phyloP scores from a whole-genome alignment of 805 yeast species.

The Saturnispora sanitii region DNA sequence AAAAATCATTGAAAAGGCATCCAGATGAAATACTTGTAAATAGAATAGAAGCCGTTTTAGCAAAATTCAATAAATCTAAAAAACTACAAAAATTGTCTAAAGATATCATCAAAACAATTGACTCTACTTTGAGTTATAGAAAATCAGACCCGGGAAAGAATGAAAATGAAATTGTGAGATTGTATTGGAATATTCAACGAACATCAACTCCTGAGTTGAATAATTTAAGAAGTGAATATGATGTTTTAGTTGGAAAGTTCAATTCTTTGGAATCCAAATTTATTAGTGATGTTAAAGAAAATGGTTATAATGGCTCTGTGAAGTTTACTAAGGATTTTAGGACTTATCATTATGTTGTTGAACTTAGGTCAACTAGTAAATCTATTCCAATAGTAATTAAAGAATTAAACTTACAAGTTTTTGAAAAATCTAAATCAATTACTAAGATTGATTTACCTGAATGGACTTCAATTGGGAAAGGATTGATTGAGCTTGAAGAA shows the following conservation, averaged over 20 bases:
- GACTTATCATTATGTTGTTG: slow-evolving; percentile 21
- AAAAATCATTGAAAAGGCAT: slow-evolving; percentile 12
- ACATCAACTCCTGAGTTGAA: slow-evolving; percentile 17
- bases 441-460: slow-evolving; percentile 32
- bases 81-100: slow-evolving; percentile 18
- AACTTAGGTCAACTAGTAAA: slow-evolving; percentile 21
- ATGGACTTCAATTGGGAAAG: slow-evolving; percentile 45
- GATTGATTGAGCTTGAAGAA: slow-evolving; percentile 35
- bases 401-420: slow-evolving; percentile 11
- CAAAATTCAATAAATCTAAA: slow-evolving; percentile 11
- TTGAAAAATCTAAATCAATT: slow-evolving; percentile 21
- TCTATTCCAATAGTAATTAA: slow-evolving; percentile 14
- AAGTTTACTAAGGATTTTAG: slow-evolving; percentile 20
- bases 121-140: slow-evolving; percentile 14
- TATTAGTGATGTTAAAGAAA: slow-evolving; percentile 7
- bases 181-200: slow-evolving; percentile 20
- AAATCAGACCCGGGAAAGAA: slow-evolving; percentile 14
- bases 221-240: slow-evolving; percentile 17
- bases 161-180: slow-evolving; percentile 20
- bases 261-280: slow-evolving; percentile 8
- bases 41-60: slow-evolving; percentile 17
- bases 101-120: slow-evolving; percentile 22
- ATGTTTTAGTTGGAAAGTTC: slow-evolving; percentile 11
- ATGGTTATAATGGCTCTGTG: slow-evolving; percentile 21
- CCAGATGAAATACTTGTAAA: slow-evolving; percentile 6